Base-by-base conservation (phyloP, 352 stramenopile species). In the Plasmopara viticola region DNA sequence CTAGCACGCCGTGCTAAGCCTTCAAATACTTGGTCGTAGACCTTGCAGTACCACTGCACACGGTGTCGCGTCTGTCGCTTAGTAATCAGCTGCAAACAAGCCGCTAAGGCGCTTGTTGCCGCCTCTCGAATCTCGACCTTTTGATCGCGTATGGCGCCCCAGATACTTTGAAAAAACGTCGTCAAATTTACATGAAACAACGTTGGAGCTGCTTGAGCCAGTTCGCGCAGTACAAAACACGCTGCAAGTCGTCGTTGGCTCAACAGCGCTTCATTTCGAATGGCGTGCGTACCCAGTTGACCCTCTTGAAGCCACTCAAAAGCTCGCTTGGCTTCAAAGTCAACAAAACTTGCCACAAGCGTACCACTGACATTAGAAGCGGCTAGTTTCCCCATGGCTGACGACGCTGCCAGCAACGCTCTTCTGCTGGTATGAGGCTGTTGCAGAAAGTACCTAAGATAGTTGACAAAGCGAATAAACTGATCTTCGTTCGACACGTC, bases 81-180 rank as follows among this genome's bases (percentile, higher is more conserved):
- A 28, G 84, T 79, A 52, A 96, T 92, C 9, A 97, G 73, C 56
- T 94, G 74, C 1, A 97, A 60, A 60, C 87, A 96, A 9, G 88
- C 84, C 6, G 76, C 78, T n/a, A 97, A 53, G 4, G 90, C 86
- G 35, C 87, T 73, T 0, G 81, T 90, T 7, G 86, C 84, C 0
- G 86, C 86, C 51, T 94, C 72, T 51, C 86, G 71, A 42, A 95
- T 94, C 54, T 91, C 83, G 5, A 89, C 75, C 35, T 72, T 62
- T 5, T 56, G 35, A 33, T 95, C 87, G 35, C 84, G 67, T 18
- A 96, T 74, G 0, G 84, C 82, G 13, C 78, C 75, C 86, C 86
- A 95, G 56, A 96, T 95, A n/a, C 74, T 87, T 64, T 96, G 86
- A 48, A 97, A 95, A 57, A 97, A 96, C 12, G 84, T 90, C n/a